Percentiles rank a stretch among this genome's conserved stretches.
phyloP scores from a whole-genome alignment of 2,329 filamentous ascomycete genomes.

The Coniochaeta prunicola region DNA sequence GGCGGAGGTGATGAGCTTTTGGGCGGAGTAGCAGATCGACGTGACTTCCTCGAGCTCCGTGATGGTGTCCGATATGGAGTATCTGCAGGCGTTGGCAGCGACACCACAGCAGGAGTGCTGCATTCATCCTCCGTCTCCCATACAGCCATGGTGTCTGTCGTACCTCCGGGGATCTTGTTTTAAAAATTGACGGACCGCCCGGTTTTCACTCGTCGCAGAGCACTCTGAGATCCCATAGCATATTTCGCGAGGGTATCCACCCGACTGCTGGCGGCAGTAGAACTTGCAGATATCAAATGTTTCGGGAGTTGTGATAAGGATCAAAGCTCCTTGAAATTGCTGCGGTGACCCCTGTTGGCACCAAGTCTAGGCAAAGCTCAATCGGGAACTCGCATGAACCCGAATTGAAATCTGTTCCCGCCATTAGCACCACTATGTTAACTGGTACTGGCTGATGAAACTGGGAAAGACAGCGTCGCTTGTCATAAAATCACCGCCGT shows the following conservation, averaged over 20 bases:
- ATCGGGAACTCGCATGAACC: background rate
- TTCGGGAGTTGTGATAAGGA: constrained; percentile 1
- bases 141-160: constrained; percentile 35
- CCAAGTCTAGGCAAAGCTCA: background rate
- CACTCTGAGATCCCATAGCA: background rate
- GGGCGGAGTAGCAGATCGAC: constrained; percentile 48
- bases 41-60: constrained; percentile 51
- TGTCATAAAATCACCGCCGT: background rate
- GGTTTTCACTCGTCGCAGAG: background rate
- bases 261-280: background rate
- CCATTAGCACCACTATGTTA: background rate
- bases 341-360: background rate
- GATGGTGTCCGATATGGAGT: constrained; percentile 70
- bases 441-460: background rate
- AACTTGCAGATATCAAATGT: background rate
- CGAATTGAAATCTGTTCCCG: background rate
- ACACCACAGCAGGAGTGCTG: constrained; percentile 45
- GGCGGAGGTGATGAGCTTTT: constrained; percentile 53
- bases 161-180: background rate
- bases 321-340: background rate
- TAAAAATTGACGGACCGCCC: background rate
- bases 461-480: background rate
- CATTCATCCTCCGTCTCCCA: constrained; percentile 61
- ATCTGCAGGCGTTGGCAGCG: constrained; percentile 62
- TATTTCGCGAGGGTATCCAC: background rate